Percentiles rank a stretch among this genome's conserved stretches.
Evolutionary conservation across 108 stramenopile species (phyloP).

Genomic region (Mediolabrus comicus): DNA sequence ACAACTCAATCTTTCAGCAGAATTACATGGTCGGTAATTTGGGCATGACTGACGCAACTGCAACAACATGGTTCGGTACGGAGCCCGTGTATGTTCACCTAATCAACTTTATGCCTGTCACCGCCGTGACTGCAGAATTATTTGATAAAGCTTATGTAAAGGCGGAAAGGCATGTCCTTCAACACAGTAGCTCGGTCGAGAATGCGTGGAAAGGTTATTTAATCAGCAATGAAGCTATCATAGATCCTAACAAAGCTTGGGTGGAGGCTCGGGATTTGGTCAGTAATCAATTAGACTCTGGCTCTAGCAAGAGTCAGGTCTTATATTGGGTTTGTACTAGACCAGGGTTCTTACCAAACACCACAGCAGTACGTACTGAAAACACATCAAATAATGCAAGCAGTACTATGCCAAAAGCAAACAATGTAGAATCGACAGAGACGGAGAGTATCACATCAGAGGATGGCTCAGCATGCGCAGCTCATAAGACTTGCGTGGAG

Average conservation of each 20-base stretch:
- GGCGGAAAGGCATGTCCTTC: constrained; percentile 39
- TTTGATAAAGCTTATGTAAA: constrained; percentile 65
- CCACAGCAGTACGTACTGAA: constrained; percentile 16
- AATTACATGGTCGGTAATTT: constrained; percentile 91
- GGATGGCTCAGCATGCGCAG: constrained; percentile 42
- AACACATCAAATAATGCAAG: too few relatives aligned
- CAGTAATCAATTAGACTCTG: constrained; percentile 72
- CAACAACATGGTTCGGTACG: constrained; percentile 85
- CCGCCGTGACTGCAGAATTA: constrained; percentile 62
- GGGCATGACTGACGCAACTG: constrained; percentile 78
- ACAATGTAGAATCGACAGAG: not conserved
- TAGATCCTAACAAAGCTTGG: constrained; percentile 77
- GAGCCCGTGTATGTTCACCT: constrained; percentile 78
- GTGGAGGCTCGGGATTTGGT: constrained; percentile 59
- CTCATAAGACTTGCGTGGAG: constrained; percentile 32
- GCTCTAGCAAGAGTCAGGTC: constrained; percentile 80
- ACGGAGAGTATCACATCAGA: constrained; percentile 2
- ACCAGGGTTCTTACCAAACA: constrained; percentile 45
- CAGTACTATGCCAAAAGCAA: not conserved
- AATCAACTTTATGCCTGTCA: constrained; percentile 87
- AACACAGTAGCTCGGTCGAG: constrained; percentile 42
- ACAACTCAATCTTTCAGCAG: constrained; percentile 45
- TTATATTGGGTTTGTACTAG: constrained; percentile 68
- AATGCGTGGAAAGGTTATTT: constrained; percentile 83
- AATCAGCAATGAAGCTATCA: constrained; percentile 65